Evolutionary conservation across 2,329 filamentous ascomycete species (phyloP), one percentile per base, ranked within the genome.

Genomic region (Chaetomium globosum): DNA sequence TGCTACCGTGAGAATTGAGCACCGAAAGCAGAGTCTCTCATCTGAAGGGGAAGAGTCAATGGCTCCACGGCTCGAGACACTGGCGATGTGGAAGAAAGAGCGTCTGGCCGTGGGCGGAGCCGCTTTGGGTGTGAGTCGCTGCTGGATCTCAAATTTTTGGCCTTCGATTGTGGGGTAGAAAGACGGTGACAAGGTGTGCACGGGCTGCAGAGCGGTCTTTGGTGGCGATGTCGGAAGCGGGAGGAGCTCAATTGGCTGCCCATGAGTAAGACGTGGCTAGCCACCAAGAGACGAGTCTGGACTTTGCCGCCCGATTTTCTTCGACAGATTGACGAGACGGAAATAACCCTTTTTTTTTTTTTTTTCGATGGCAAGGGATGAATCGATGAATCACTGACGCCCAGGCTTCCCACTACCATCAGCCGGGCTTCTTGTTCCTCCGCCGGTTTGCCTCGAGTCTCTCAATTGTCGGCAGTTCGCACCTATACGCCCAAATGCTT

Each of bases 191-290:
- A 12, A 21, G 56, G 61, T 16, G 23, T 23, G 71, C 71, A 72
- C 71, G 63, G 70, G 49, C 28, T 65, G 59, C 28, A 65, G 21
- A 23, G 53, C 56, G 70, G 52, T 56, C 54, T 52, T 13, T 33
- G n/a, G 70, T 72, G 71, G 71, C 71, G 71, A 72, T 71, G 70
- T 72, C 71, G 71, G 71, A 66, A 67, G 36, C 39, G 28, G 23
- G 30, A 23, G 21, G 16, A 49, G 21, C 19, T 62, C 51, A 48
- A 63, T 69, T 68, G 55, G 67, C 62, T 61, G 19, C n/a, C 19
- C 19, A 5, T 33, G n/a, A 23, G n/a, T 36, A 52, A 33, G 39
- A 8, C 36, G 21, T 26, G 36, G 48, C 59, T 65, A 56, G 63
- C 67, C 55, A 52, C 48, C 39, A 43, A 19, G 39, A 43, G 28